phyloP scores from a whole-genome alignment of 2,329 filamentous ascomycete species.

The Colletotrichum brevisporum region DNA sequence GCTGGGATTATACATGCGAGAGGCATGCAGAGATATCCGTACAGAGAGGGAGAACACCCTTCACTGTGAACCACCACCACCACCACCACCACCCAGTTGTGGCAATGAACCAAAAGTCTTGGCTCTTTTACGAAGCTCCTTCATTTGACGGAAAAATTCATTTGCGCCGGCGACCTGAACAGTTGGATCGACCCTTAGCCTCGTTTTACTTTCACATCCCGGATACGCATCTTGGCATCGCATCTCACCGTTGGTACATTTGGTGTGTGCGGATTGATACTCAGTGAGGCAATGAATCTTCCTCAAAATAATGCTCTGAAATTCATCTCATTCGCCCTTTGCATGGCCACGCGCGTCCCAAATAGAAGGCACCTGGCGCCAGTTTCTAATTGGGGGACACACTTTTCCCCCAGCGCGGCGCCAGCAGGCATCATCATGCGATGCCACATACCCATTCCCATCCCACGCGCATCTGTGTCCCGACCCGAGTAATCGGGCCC shows the following conservation, averaged over 20 bases:
- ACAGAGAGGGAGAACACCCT: too few species aligned
- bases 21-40: not conserved
- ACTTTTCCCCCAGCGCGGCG: slow-evolving; percentile 12
- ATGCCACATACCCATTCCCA: slow-evolving; percentile 23
- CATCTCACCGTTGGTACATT: not conserved
- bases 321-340: not conserved
- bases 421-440: slow-evolving; percentile 21
- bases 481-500: slow-evolving; percentile 35
- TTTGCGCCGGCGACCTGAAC: slow-evolving; percentile 31
- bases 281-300: not conserved
- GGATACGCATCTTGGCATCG: not conserved
- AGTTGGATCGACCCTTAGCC: slow-evolving; percentile 23
- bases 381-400: not conserved
- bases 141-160: slow-evolving; percentile 40
- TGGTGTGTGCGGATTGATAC: too few species aligned
- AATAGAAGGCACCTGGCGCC: slow-evolving; percentile 18
- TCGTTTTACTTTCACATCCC: slow-evolving; percentile 1
- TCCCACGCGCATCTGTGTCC: slow-evolving; percentile 11
- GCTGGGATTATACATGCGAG: slow-evolving; percentile 15
- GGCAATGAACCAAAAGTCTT: slow-evolving; percentile 28
- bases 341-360: not conserved
- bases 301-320: not conserved
- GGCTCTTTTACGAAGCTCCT: slow-evolving; percentile 12
- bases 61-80: too few species aligned
- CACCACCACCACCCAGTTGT: slow-evolving; percentile 6